Evolutionary conservation across 2,329 filamentous ascomycete genomes (phyloP), one percentile per base, ranked within the genome.

Genomic region (Shiraia bambusicola): DNA sequence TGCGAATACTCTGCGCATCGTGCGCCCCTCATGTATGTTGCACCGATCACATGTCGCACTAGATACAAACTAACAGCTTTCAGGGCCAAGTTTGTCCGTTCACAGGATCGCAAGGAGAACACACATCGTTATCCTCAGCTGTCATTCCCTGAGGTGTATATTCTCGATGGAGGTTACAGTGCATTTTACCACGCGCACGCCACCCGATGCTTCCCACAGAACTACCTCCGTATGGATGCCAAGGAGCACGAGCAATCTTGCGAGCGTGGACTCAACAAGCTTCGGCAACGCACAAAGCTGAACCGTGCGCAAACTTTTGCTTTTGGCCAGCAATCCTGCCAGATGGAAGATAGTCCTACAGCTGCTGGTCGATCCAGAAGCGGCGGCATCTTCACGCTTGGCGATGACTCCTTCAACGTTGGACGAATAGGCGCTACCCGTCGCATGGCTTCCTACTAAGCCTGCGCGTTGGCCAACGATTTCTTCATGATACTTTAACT

Each of bases 1-100:
- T 98, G 93, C 80, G 93, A 98, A 72, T 98, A 97, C 72, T 97
- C 93, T 25, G 92, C 89, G 28, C 92, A 97, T 68, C 88, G 93
- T 49, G 93, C 93, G 32, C 93, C 93, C 33, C 84, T 95, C 50
- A 97, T 97, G 87, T 78, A 69, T 66, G 74, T 59, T 30, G 5
- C 6, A 17, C 17, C n/a, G n/a, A 22, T 22, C 7, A n/a, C 27
- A 10, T 8, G 8, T 15, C 6, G 11, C 13, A 1, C 17, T 14
- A 6, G 19, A 15, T 22, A 24, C 33, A 13, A 32, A 22, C 58
- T 67, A 46, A 69, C 39, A 36, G 17, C 31, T 6, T 13, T 2
- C 13, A 78, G 76, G 75, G 93, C 93, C 35, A 90, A 93, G 59
- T 89, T 90, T 69, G 83, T 98, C 48, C 91, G 93, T 54, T 85